Base-by-base conservation (phyloP, 2,329 filamentous ascomycete species). In the Aciculosporium take region DNA sequence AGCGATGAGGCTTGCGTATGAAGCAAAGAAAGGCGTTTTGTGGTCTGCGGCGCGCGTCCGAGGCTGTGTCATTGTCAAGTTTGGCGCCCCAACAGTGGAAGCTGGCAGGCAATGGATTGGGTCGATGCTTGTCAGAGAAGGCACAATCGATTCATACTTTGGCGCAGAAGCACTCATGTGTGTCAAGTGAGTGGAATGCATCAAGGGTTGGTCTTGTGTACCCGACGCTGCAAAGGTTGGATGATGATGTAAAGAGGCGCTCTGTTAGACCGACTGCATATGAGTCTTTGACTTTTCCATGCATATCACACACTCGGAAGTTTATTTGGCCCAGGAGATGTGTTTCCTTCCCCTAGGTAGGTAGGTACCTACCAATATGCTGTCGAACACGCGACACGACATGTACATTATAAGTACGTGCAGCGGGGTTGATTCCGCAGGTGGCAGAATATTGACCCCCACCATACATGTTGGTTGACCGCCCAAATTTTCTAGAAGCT, bases 41-140 rank as follows among this genome's bases (percentile, higher is more conserved):
- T 94, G 87, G 85, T 88, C 86, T 21, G 84, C 83, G 10, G 84
- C 87, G 12, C 73, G 72, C 21, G 77, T 93, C 27, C 72, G 87
- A 40, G 81, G 85, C 4, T 94, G 89, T 54, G 81, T 91, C 3
- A 71, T 95, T 21, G 81, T 96, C 50, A 96, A 96, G 59, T 93
- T 96, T 57, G 86, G 84, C 1, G 84, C 88, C 1, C 71, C 69
- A 41, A 81, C 80, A 34, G 81, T 94, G 20, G 87, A 96, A 58
- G 81, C 80, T 21, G 87, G 81, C 4, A 76, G 84, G 49, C 65
- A 73, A 36, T 96, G 88, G 86, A 69, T 96, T 44, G 76, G 78
- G 8, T 69, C 69, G 6, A 83, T 95, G 74, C 64, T 94, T 36
- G 62, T 68, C 35, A 71, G 76, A 46, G 85, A 94, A 57, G 84